Percentiles rank a stretch among this genome's conserved stretches.
Evolutionary conservation across 1,139 yeast genomes (phyloP).

Genomic region (Tardiomyces blankii): DNA sequence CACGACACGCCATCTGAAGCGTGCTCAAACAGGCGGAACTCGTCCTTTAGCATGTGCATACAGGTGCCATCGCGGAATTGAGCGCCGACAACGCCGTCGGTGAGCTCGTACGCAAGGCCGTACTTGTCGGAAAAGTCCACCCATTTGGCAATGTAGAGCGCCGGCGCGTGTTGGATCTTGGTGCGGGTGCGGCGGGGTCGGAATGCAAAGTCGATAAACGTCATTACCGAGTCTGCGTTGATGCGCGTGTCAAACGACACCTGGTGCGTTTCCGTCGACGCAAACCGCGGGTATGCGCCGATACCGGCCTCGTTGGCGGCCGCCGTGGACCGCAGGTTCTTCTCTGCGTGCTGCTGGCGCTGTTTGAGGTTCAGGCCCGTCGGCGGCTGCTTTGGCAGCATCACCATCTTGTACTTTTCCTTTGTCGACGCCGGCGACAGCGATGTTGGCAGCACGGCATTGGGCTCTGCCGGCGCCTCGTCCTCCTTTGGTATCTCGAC

Average conservation of each 20-base stretch:
- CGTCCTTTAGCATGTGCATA: slow-evolving; percentile 38
- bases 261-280: slow-evolving; percentile 1
- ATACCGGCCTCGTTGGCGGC: slow-evolving; percentile 1
- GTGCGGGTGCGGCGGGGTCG: slow-evolving; percentile 5
- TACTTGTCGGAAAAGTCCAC: slow-evolving; percentile 94
- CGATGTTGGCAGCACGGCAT: slow-evolving; percentile 71
- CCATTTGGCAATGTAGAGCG: slow-evolving; percentile 75
- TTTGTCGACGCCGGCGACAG: slow-evolving; percentile 89
- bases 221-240: neutral
- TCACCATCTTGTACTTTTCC: slow-evolving; percentile 65
- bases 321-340: slow-evolving; percentile 1
- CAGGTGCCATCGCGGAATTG: slow-evolving; percentile 77
- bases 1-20: slow-evolving; percentile 8
- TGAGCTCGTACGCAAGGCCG: slow-evolving; percentile 88
- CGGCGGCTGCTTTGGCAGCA: slow-evolving; percentile 15
- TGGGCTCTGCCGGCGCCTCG: slow-evolving; percentile 59
- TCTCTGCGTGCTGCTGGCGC: neutral
- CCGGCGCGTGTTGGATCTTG: slow-evolving; percentile 2
- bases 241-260: neutral
- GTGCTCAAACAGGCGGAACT: slow-evolving; percentile 10
- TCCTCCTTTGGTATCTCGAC: slow-evolving; percentile 44
- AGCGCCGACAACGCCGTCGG: slow-evolving; percentile 89
- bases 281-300: neutral
- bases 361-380: slow-evolving; percentile 1
- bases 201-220: slow-evolving; percentile 6